phyloP scores from a whole-genome alignment of 139 green algal species.

The Tetradesmus lagerheimii region DNA sequence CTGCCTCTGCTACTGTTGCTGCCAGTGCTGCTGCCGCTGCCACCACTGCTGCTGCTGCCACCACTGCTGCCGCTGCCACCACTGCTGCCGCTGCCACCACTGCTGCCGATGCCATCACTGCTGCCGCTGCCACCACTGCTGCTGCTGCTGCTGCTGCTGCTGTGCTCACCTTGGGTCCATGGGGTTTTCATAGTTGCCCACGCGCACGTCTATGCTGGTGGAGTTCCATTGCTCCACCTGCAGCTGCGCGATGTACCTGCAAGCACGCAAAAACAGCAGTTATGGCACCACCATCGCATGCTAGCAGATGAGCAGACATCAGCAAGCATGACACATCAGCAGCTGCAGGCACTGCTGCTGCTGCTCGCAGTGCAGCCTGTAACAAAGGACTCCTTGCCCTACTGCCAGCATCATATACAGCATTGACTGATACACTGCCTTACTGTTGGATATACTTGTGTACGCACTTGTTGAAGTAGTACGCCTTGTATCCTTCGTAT shows the following conservation, averaged over 20 bases:
- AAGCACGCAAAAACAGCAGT: not conserved
- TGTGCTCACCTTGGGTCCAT: slow-evolving; percentile 25
- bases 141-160: not conserved
- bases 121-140: too few relatives aligned
- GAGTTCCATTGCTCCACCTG: not conserved
- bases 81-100: not conserved
- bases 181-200: slow-evolving; percentile 26
- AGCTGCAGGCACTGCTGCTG: not conserved
- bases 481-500: slow-evolving; percentile 65
- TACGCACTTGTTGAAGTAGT: slow-evolving; percentile 43
- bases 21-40: not conserved
- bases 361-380: too few relatives aligned
- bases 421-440: not conserved
- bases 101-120: not conserved
- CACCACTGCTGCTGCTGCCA: not conserved
- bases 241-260: slow-evolving; percentile 33
- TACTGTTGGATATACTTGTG: too few relatives aligned
- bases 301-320: too few relatives aligned
- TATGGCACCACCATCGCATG: not conserved
- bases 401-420: too few relatives aligned
- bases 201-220: not conserved
- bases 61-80: not conserved
- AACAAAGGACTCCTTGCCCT: too few relatives aligned
- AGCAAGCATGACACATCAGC: too few relatives aligned
- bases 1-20: too few relatives aligned